Percentiles rank a stretch among this genome's conserved stretches.
Conservation (phyloP, 352 stramenopile genomes). For the Phytophthora hibernalis region DNA sequence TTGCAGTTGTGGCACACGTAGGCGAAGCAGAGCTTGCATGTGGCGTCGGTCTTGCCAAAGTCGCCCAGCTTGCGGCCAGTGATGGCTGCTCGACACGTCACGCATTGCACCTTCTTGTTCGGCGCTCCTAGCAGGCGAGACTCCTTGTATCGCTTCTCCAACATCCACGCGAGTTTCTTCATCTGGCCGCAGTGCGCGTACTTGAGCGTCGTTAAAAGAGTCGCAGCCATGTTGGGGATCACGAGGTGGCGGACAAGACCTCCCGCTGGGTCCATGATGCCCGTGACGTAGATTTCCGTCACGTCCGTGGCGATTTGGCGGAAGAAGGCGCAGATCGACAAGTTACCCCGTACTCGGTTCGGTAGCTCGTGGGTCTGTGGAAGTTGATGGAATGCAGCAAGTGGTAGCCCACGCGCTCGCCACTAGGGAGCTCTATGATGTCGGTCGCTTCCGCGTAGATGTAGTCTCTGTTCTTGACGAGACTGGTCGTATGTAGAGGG, state of each 20-base stretch:
- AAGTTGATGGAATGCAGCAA: slow-evolving; percentile 46
- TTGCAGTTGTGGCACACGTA: slow-evolving; percentile 44
- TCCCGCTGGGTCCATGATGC: slow-evolving; percentile 41
- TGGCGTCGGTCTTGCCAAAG: slow-evolving; percentile 39
- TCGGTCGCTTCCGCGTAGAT: slow-evolving; percentile 55
- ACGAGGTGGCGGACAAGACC: slow-evolving; percentile 29
- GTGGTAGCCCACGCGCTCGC: slow-evolving; percentile 53
- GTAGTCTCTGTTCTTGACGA: slow-evolving; percentile 60
- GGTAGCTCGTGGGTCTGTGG: slow-evolving; percentile 26
- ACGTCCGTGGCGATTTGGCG: slow-evolving; percentile 17
- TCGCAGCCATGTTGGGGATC: slow-evolving; percentile 28
- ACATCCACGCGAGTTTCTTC: slow-evolving; percentile 49
- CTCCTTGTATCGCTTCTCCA: slow-evolving; percentile 39
- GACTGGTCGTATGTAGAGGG: slow-evolving; percentile 24
- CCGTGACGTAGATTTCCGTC: slow-evolving; percentile 37
- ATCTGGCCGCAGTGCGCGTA: slow-evolving; percentile 42
- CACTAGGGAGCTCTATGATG: slow-evolving; percentile 35
- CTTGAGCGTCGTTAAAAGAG: slow-evolving; percentile 30
- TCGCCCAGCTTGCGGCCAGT: slow-evolving; percentile 26
- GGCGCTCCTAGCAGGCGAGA: slow-evolving; percentile 22
- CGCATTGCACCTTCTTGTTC: slow-evolving; percentile 32
- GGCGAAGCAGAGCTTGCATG: slow-evolving; percentile 43
- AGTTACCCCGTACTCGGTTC: slow-evolving; percentile 27
- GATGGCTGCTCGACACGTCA: slow-evolving; percentile 30
- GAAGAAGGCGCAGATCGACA: slow-evolving; percentile 40